Evolutionary conservation across 768 basidiomycete genomes (phyloP), one percentile per base, ranked within the genome.

Genomic region (Piloderma croceum): DNA sequence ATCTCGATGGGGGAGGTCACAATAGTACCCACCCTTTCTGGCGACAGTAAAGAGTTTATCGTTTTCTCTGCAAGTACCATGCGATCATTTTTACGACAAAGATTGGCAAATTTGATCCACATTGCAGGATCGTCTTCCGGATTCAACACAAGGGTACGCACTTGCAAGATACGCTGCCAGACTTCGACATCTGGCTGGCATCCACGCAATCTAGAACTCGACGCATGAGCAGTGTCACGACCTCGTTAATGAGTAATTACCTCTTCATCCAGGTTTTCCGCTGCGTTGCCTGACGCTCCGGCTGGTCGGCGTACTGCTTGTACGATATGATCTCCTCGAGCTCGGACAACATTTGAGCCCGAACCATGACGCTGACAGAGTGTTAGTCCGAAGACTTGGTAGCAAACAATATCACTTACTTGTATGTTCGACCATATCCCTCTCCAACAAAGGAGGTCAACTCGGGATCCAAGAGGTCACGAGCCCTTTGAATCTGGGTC

Each of bases 81-180:
- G 5, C 96, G 81, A 36, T 94, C 91, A 13, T 80, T 87, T 64
- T 94, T 94, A 38, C 96, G 88, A 57, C 96, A 98, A 1, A 98
- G 69, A 53, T 99, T 98, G 3, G 94, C 90, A 55, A 99, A 97
- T 63, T 96, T 92, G 63, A 99, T 96, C 92, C 93, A 98, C 81
- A 96, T 97, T 34, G 87, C 77, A 32, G 88, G 90, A 57, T 97
- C 92, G 47, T 96, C 91, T 48, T 88, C 88, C 0, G 96, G 94
- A 32, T 79, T 87, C 20, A 97, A 70, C 17, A 99, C 92, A 38
- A 98, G 73, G 0, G 93, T 90, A 39, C 96, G 79, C 36, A 99
- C 91, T 69, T 97, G 94, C 7, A 99, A 69, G 39, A 98, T 89
- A 15, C 94, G 81, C 59, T 98, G 96, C 96, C 96, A 99, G 4